A percentile compares a stretch with the other conserved stretches of the same genome.
phyloP scores from a whole-genome alignment of 2,329 filamentous ascomycete genomes.

The Cadophora malorum region DNA sequence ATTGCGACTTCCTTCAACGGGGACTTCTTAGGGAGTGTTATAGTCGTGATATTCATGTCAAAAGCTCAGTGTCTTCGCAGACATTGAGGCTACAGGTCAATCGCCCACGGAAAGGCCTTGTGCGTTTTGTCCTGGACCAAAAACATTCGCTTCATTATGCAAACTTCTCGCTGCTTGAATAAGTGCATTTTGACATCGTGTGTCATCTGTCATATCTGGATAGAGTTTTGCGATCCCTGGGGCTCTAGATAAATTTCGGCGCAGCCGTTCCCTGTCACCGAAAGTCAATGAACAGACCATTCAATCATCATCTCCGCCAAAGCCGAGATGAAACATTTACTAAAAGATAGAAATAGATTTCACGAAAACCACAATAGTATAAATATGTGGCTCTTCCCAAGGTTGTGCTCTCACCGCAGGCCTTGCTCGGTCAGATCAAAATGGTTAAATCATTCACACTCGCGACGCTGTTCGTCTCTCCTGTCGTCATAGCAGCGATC shows the following conservation, averaged over 20 bases:
- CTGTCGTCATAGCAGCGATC: neutral
- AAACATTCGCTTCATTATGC: neutral
- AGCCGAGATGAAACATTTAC: neutral
- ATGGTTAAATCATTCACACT: slow-evolving; percentile 10
- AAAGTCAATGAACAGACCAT: slow-evolving; percentile 22
- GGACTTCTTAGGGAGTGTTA: too few relatives aligned
- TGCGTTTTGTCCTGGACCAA: too few relatives aligned
- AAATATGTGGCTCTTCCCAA: neutral
- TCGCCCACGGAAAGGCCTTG: too few relatives aligned
- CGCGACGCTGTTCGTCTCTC: neutral
- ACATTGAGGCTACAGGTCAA: neutral
- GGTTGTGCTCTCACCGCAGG: neutral
- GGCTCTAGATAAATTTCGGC: neutral
- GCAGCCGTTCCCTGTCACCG: neutral
- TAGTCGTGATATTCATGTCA: too few relatives aligned
- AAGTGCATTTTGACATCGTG: neutral
- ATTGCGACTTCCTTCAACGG: too few relatives aligned
- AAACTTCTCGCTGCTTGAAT: neutral
- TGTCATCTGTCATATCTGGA: neutral
- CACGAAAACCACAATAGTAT: neutral
- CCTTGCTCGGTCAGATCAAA: neutral
- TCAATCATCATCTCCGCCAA: slow-evolving; percentile 15
- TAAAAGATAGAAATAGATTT: neutral
- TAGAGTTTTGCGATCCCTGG: neutral
- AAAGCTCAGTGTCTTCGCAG: neutral